Conservation (phyloP, 257 asterid species). For the Thymus mandschuricus region DNA sequence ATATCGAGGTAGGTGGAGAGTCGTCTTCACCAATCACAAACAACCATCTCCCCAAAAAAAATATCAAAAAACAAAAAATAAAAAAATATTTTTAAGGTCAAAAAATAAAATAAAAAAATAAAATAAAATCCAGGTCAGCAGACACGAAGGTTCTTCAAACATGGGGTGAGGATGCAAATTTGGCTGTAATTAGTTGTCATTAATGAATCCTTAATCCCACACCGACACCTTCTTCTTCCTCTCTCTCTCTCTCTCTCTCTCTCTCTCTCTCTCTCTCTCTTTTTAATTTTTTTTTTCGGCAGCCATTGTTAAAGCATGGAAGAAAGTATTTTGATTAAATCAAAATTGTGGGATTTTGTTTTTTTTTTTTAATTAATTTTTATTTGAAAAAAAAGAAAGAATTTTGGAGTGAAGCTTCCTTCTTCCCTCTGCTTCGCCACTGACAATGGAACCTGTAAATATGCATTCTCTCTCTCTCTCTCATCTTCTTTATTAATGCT, state of each 20-base stretch:
- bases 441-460: conserved; percentile 39
- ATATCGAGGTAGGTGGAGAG: conserved; percentile 22
- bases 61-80: not conserved
- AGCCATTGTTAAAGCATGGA: not conserved
- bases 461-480: conserved; percentile 17
- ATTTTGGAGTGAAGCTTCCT: conserved; percentile 31
- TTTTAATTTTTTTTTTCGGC: not conserved
- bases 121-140: conserved; percentile 36
- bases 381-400: not conserved
- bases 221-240: conserved; percentile 50
- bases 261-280: no score
- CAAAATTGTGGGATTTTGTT: no score
- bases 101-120: not conserved
- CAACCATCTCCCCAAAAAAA: not conserved
- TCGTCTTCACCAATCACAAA: conserved; percentile 7
- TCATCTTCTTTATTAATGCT: conserved; percentile 34
- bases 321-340: no score
- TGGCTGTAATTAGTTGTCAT: conserved; percentile 62
- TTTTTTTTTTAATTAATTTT: no score
- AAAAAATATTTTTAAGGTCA: not conserved
- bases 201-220: conserved; percentile 46
- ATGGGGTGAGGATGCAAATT: not conserved
- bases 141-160: conserved; percentile 36
- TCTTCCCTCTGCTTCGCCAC: conserved; percentile 50
- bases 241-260: no score